Base-by-base conservation (phyloP, 2,329 filamentous ascomycete species). In the Trichoderma gracile region DNA sequence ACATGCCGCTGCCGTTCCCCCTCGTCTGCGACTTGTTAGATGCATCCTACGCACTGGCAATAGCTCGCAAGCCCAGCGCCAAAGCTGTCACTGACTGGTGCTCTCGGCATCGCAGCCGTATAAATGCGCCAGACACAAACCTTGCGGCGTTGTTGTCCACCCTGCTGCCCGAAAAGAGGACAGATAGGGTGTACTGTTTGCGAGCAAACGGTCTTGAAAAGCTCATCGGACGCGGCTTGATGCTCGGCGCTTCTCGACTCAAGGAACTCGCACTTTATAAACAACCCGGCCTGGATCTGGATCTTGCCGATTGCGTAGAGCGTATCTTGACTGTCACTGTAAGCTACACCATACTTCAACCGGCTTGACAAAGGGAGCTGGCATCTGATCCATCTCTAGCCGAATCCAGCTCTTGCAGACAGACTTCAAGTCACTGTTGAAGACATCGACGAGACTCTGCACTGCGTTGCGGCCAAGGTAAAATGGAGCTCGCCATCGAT, bases 181-280 rank as follows among this genome's bases (percentile, higher is more conserved):
- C 86, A 3, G 92, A 96, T 72, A 85, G 92, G 30, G 90, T 94
- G 2, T 96, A 93, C 73, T 84, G 82, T 43, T 80, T 96, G 1
- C 86, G 91, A 71, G 79, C 85, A 6, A 73, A 78, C 9, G 81
- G 79, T 0, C 79, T 97, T 0, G 84, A 88, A 63, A 85, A 82
- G 58, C 84, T 91, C n/a, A 81, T 97, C 17, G 84, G 82, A 3
- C 84, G 87, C 38, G 84, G 86, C 21, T 80, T 94, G n/a, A 76
- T 82, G 5, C 81, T 96, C 25, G 87, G 89, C 1, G 77, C 79
- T 3, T 85, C 83, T 3, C 84, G 91, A 15, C 80, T 83, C 30
- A 77, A 78, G 15, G 83, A 91, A 50, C 80, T 97, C 12, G 78
- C 84, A 40, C 79, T 81, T 68, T 94, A 91, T 81, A 82, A 78